A percentile compares a stretch with the other conserved stretches of the same genome.
Evolutionary conservation across 805 yeast genomes (phyloP).

Genomic region (Candida xyloterini): DNA sequence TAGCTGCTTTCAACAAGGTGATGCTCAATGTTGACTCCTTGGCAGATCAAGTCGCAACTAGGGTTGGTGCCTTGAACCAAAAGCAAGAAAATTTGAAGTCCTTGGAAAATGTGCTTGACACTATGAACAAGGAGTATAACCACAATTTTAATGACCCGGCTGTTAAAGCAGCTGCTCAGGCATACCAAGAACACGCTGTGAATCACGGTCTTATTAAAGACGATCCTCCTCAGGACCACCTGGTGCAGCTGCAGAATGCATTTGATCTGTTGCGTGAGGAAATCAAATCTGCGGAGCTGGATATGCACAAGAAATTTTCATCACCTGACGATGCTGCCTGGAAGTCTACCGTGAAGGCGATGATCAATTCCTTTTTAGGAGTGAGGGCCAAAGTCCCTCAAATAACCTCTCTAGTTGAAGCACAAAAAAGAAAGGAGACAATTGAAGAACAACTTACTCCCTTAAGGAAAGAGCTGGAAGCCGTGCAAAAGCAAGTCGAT

Average conservation of each 20-base stretch:
- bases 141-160: slow-evolving; percentile 85
- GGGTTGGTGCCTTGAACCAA: slow-evolving; percentile 13
- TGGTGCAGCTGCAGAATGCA: slow-evolving; percentile 2
- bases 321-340: slow-evolving; percentile 3
- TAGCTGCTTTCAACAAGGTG: slow-evolving; percentile 9
- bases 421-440: slow-evolving; percentile 9
- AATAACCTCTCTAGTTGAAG: slow-evolving; percentile 7
- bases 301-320: slow-evolving; percentile 1
- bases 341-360: slow-evolving; percentile 6
- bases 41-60: slow-evolving; percentile 1
- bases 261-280: slow-evolving; percentile 9
- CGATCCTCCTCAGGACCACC: neutral
- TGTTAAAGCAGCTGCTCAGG: slow-evolving; percentile 67
- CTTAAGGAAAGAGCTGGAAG: slow-evolving; percentile 16
- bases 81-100: slow-evolving; percentile 22
- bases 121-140: slow-evolving; percentile 60
- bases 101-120: slow-evolving; percentile 47
- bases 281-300: slow-evolving; percentile 4
- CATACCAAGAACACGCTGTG: slow-evolving; percentile 47
- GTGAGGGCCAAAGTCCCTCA: slow-evolving; percentile 6
- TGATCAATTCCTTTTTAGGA: slow-evolving; percentile 25
- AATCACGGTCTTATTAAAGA: slow-evolving; percentile 30
- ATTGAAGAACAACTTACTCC: slow-evolving; percentile 23
- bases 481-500: slow-evolving; percentile 9
- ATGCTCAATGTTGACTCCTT: slow-evolving; percentile 12